Conservation (phyloP, 108 stramenopile genomes). For the Cyclotella baltica region DNA sequence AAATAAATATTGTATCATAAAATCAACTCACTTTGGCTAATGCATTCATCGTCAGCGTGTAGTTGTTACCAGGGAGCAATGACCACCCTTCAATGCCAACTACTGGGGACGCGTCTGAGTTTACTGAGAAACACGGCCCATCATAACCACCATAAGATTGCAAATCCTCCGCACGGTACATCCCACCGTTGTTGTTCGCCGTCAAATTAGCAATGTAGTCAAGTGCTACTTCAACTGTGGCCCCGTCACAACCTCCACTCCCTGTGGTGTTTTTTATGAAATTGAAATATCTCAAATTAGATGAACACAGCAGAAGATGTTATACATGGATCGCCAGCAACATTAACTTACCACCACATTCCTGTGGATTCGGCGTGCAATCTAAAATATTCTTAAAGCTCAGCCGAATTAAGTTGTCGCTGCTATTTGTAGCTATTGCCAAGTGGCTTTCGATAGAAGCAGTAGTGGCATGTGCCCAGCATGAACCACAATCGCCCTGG, state of each 20-base stretch:
- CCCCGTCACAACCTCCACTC: background rate
- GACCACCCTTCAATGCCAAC: constrained; percentile 81
- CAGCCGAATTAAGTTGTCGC: constrained; percentile 54
- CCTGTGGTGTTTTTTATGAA: background rate
- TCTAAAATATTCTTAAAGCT: constrained; percentile 80
- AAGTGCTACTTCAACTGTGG: constrained; percentile 1
- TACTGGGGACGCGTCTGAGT: constrained; percentile 47
- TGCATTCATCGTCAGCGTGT: constrained; percentile 76
- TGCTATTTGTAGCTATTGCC: constrained; percentile 71
- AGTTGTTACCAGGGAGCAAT: constrained; percentile 73
- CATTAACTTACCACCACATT: constrained; percentile 77
- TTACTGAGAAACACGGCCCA: constrained; percentile 5
- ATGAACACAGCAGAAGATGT: background rate
- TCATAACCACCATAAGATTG: constrained; percentile 5
- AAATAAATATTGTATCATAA: too few species aligned
- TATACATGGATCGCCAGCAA: too few species aligned
- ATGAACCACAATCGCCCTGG: constrained; percentile 85
- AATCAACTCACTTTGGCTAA: constrained; percentile 70
- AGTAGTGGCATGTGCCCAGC: constrained; percentile 88
- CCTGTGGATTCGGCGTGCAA: constrained; percentile 79
- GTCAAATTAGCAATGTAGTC: constrained; percentile 62
- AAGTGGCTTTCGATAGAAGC: constrained; percentile 82
- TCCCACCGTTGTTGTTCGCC: constrained; percentile 29
- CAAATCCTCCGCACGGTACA: constrained; percentile 34
- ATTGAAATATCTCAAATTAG: background rate